These are phyloP conservation scores for Heterobasidion parviporum DNA, from an alignment of 1,284 basidiomycete genomes.

Conservation along the genomic window DNA sequence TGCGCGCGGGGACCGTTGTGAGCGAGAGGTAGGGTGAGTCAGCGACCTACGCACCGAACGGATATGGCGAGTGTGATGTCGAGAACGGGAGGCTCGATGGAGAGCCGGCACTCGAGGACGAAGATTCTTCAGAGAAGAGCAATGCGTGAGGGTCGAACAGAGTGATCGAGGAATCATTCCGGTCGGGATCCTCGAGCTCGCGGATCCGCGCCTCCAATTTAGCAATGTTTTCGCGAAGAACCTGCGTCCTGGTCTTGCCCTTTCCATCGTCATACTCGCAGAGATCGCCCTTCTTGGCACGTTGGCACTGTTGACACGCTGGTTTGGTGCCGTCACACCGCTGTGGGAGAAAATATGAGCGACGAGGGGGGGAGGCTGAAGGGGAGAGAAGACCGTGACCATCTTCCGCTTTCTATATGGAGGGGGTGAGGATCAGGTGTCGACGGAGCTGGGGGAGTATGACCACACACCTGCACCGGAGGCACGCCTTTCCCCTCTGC, in stretches of 20 bases:
- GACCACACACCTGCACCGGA: constrained; percentile 45
- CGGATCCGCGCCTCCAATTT: constrained; percentile 31
- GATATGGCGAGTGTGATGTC: constrained; percentile 50
- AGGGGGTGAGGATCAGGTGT: constrained; percentile 1
- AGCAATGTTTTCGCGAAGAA: constrained; percentile 35
- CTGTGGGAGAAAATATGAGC: constrained; percentile 15
- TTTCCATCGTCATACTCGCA: constrained; percentile 42
- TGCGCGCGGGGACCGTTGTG: neutral
- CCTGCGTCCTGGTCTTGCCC: constrained; percentile 36
- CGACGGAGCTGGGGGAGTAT: constrained; percentile 13
- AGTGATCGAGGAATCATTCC: constrained; percentile 25
- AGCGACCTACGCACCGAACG: constrained; percentile 13
- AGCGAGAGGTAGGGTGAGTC: constrained; percentile 1
- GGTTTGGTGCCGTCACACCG: constrained; percentile 36
- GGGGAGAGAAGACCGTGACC: constrained; percentile 33
- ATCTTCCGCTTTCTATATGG: constrained; percentile 64
- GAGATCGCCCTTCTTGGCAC: constrained; percentile 30
- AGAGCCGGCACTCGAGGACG: constrained; percentile 52
- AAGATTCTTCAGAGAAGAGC: constrained; percentile 47
- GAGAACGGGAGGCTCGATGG: constrained; percentile 51
- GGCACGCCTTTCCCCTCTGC: constrained; percentile 53
- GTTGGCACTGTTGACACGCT: constrained; percentile 32
- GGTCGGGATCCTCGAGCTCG: constrained; percentile 32
- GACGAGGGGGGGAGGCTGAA: neutral
- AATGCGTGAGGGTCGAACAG: constrained; percentile 29